Conservation (phyloP, 2,329 filamentous ascomycete genomes). For the Scedosporium apiospermum region DNA sequence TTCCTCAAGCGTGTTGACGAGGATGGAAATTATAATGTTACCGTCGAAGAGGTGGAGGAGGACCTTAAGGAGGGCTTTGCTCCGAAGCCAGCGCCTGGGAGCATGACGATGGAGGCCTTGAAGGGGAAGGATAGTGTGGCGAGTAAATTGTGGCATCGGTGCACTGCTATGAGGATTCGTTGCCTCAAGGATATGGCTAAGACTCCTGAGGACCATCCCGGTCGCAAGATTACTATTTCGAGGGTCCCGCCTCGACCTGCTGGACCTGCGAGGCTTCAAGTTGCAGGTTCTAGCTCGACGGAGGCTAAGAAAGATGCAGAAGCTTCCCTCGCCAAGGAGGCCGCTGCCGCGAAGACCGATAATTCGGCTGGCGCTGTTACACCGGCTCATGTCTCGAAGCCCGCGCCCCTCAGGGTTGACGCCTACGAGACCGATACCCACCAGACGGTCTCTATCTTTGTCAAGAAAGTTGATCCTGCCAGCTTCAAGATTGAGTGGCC, state of each 20-base stretch:
- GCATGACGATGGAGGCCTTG: constrained; percentile 11
- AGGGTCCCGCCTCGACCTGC: constrained; percentile 9
- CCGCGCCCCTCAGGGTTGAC: constrained; percentile 12
- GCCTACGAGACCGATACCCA: constrained; percentile 11
- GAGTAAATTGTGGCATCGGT: neutral
- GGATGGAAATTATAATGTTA: constrained; percentile 37
- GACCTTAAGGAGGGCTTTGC: constrained; percentile 20
- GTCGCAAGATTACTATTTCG: constrained; percentile 33
- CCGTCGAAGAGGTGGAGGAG: constrained; percentile 18
- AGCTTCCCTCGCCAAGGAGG: too few relatives aligned
- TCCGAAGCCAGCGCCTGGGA: constrained; percentile 9
- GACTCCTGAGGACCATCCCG: constrained; percentile 33
- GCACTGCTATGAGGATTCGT: constrained; percentile 24
- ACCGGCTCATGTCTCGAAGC: constrained; percentile 10
- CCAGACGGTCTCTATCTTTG: constrained; percentile 31
- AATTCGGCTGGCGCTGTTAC: neutral
- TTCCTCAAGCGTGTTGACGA: constrained; percentile 23
- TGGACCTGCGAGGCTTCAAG: neutral
- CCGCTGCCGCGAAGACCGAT: neutral
- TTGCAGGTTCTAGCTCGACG: neutral
- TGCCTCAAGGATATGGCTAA: constrained; percentile 34
- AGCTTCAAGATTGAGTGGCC: constrained; percentile 27
- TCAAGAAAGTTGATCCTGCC: constrained; percentile 30
- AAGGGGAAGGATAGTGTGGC: constrained; percentile 14
- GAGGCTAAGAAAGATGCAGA: constrained; percentile 4